These are phyloP conservation scores for Ramaria sp. DNA, from an alignment of 768 basidiomycete genomes.

Conservation along the genomic window DNA sequence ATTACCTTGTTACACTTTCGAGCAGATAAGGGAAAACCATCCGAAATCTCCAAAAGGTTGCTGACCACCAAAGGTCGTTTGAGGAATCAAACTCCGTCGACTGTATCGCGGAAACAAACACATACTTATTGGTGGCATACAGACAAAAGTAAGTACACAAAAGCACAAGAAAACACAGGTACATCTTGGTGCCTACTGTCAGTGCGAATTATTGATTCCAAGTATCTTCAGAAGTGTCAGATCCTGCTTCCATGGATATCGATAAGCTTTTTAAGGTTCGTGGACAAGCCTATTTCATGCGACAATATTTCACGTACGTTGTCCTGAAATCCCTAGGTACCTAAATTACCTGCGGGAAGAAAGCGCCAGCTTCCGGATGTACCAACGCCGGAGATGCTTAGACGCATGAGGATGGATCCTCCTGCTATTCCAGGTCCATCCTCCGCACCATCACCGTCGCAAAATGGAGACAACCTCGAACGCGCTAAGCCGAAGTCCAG, in stretches of 20 bases:
- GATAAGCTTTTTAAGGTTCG: conserved; percentile 20
- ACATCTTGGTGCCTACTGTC: no score
- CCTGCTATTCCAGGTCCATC: background rate
- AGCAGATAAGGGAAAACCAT: no score
- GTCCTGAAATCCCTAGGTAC: conserved; percentile 32
- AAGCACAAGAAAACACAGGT: no score
- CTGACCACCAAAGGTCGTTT: no score
- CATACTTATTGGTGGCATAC: no score
- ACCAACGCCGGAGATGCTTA: conserved; percentile 73
- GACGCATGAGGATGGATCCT: conserved; percentile 57
- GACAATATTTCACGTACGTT: background rate
- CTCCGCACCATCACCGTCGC: background rate
- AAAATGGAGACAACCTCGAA: conserved; percentile 1
- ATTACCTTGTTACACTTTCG: no score
- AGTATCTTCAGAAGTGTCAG: no score
- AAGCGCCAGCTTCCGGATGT: conserved; percentile 72
- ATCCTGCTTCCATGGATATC: conserved; percentile 15
- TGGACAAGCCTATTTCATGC: background rate
- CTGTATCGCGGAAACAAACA: no score
- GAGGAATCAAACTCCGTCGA: no score
- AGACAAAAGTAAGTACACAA: no score
- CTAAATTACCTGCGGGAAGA: conserved; percentile 52
- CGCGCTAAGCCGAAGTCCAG: conserved; percentile 24
- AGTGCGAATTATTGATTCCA: no score
- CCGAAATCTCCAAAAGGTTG: no score